A percentile compares a stretch with the other conserved stretches of the same genome.
Evolutionary conservation across 73 alveolate species (phyloP).

Genomic region (Effrenium voratum): DNA sequence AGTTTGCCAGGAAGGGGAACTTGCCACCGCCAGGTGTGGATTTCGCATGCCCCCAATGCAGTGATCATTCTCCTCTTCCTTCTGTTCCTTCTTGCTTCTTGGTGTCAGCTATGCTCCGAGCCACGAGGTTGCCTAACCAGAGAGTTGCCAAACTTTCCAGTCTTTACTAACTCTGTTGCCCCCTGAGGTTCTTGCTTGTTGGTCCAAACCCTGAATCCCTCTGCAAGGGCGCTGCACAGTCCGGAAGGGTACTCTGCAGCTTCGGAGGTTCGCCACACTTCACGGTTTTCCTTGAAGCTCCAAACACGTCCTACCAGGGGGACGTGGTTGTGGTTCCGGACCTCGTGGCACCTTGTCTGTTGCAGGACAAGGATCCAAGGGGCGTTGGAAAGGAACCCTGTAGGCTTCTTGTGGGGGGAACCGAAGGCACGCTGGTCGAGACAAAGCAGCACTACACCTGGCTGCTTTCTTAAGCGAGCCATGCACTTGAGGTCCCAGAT

Average conservation of each 20-base stretch:
- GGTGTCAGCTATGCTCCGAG: no score
- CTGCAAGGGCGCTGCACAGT: neutral
- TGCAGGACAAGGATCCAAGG: neutral
- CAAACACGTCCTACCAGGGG: neutral
- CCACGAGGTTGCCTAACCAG: no score
- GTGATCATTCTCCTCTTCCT: no score
- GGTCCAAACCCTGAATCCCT: neutral
- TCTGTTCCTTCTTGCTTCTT: no score
- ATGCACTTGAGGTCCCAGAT: conserved; percentile 1
- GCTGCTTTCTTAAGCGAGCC: neutral
- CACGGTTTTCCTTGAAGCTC: neutral
- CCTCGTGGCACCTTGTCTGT: neutral
- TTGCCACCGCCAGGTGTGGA: no score
- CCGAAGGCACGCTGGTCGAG: conserved; percentile 4
- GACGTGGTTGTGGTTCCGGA: neutral
- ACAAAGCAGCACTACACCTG: neutral
- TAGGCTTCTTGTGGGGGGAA: neutral
- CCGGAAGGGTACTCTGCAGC: neutral
- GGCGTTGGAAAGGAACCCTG: no score
- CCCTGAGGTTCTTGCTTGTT: neutral
- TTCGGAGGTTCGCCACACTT: neutral
- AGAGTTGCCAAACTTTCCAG: no score
- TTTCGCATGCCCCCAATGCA: no score
- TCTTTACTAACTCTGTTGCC: no score
- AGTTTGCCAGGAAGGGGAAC: no score